phyloP scores from a whole-genome alignment of 2,329 filamentous ascomycete species.

The Neonectria neomacrospora region DNA sequence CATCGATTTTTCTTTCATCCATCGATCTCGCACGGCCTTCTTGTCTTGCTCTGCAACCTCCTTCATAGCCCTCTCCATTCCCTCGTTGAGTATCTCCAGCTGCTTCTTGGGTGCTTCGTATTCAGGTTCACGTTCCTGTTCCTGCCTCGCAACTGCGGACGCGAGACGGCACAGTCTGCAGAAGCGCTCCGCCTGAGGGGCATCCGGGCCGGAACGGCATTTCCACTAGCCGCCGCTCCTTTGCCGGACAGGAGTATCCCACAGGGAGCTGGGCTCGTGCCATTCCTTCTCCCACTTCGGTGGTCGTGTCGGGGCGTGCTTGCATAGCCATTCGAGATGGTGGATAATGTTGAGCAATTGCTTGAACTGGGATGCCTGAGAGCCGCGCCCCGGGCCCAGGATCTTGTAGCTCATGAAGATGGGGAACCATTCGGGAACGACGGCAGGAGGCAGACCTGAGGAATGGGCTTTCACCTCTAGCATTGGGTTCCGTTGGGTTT shows the following conservation, averaged over 20 bases:
- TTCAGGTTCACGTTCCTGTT: neutral
- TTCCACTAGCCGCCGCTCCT: constrained; percentile 43
- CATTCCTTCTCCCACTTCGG: constrained; percentile 37
- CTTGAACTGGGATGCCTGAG: constrained; percentile 27
- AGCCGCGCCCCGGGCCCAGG: constrained; percentile 21
- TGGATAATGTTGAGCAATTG: constrained; percentile 33
- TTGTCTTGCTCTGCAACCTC: constrained; percentile 25
- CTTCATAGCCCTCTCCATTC: constrained; percentile 33
- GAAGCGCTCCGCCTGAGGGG: constrained; percentile 29
- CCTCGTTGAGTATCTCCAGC: constrained; percentile 18
- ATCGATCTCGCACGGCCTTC: neutral
- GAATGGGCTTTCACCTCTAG: neutral
- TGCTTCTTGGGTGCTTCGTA: constrained; percentile 8
- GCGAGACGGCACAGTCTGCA: constrained; percentile 30
- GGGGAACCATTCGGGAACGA: constrained; percentile 37
- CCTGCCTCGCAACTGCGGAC: neutral
- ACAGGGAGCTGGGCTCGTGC: constrained; percentile 31
- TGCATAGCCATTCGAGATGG: constrained; percentile 30
- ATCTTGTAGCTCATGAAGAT: constrained; percentile 28
- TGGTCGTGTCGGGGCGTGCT: neutral
- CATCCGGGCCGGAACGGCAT: constrained; percentile 39
- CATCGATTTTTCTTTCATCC: neutral
- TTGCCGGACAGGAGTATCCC: constrained; percentile 33
- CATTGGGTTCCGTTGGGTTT: neutral
- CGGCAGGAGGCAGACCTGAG: neutral